Evolutionary conservation across 2,329 filamentous ascomycete genomes (phyloP).

Genomic region (Colletotrichum trifolii): DNA sequence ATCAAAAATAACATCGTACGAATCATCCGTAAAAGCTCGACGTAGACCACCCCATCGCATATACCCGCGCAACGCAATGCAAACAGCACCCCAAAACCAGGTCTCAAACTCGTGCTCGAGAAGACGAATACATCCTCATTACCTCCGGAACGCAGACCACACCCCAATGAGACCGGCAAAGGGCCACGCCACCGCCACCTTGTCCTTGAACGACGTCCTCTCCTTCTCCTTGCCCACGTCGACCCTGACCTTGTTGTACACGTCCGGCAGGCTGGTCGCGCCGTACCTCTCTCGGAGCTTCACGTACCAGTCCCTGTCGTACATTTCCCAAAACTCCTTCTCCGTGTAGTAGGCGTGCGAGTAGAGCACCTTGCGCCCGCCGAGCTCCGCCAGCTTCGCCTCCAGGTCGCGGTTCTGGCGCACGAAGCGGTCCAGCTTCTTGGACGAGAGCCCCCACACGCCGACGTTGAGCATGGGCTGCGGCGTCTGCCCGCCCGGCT

Average conservation of each 20-base stretch:
- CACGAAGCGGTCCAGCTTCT: conserved; percentile 58
- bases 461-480: conserved; percentile 65
- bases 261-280: conserved; percentile 68
- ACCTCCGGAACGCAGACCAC: conserved; percentile 34
- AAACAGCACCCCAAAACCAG: not conserved
- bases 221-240: conserved; percentile 23
- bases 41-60: not conserved
- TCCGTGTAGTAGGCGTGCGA: conserved; percentile 76
- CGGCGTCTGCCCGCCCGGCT: conserved; percentile 13
- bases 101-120: not conserved
- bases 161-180: conserved; percentile 35
- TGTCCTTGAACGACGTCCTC: conserved; percentile 9
- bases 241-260: conserved; percentile 75
- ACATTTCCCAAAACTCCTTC: conserved; percentile 75
- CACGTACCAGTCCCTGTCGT: conserved; percentile 70
- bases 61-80: not conserved
- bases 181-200: conserved; percentile 34
- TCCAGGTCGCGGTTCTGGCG: conserved; percentile 70
- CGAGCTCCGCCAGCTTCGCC: conserved; percentile 65
- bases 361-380: conserved; percentile 77
- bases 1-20: not conserved
- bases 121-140: not conserved
- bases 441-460: conserved; percentile 66
- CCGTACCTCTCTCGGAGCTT: conserved; percentile 65
- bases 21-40: not conserved